Base-by-base conservation (phyloP, 139 green algal genomes). In the Tetratostichococcus sp. region DNA sequence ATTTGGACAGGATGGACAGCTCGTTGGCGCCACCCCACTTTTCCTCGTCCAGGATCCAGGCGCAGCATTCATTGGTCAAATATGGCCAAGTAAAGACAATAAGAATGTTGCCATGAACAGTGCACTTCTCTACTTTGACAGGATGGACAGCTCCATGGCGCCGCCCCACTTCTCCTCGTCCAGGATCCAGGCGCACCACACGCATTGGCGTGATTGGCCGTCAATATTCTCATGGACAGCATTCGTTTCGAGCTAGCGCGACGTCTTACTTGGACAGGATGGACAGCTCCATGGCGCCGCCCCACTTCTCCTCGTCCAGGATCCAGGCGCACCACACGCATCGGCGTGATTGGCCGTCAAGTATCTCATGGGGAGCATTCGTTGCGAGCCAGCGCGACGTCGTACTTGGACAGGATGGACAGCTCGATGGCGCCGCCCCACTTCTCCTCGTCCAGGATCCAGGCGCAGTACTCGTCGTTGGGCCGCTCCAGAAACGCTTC, bases 341-440 rank as follows among this genome's bases (percentile, higher is more conserved):
- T n/a, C n/a, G n/a, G n/a, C n/a, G n/a, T n/a, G n/a, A n/a, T n/a
- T n/a, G n/a, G n/a, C n/a, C n/a, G n/a, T n/a, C n/a, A n/a, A n/a
- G n/a, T n/a, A n/a, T n/a, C n/a, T n/a, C n/a, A n/a, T n/a, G n/a
- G n/a, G n/a, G n/a, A n/a, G n/a, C n/a, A n/a, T n/a, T n/a, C n/a
- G n/a, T n/a, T n/a, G n/a, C n/a, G n/a, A n/a, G n/a, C n/a, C n/a
- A n/a, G n/a, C n/a, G n/a, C n/a, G n/a, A n/a, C n/a, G n/a, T n/a
- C 50, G 65, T 1, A 77, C 75, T 71, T 76, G 0, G 88, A 78
- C 33, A 99, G 84, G 75, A 99, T 96, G 70, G 82, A 87, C 35
- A 99, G 88, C 87, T 99, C 95, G n/a, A 99, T 98, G 59, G 89
- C 92, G 17, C 95, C 95, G 30, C 93, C 92, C 93, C 93, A 97